Evolutionary conservation across 345 rosid species (phyloP).

Genomic region (Arabidopsis suecica): DNA sequence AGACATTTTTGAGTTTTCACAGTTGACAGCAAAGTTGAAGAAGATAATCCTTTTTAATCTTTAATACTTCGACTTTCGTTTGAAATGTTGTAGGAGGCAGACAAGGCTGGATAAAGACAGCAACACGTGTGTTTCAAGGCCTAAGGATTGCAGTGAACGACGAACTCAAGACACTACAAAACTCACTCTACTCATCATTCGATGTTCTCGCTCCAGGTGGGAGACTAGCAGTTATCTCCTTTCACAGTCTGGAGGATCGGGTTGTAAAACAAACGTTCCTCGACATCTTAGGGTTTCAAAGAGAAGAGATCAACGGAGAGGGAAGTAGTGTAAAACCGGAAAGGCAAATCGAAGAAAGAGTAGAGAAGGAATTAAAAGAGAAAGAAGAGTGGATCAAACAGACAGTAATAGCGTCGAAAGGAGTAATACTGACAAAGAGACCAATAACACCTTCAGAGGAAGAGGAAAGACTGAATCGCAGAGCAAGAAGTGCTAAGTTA

Average conservation of each 20-base stretch:
- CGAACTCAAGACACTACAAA: conserved; percentile 78
- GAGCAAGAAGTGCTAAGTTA: conserved; percentile 89
- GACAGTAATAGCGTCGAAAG: conserved; percentile 61
- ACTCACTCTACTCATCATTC: conserved; percentile 67
- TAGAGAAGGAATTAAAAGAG: conserved; percentile 33
- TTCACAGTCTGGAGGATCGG: conserved; percentile 96
- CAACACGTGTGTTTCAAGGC: conserved; percentile 91
- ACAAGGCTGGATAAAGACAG: conserved; percentile 98
- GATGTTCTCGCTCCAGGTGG: conserved; percentile 90
- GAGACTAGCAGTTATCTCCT: conserved; percentile 88
- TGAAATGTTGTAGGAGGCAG: conserved; percentile 65
- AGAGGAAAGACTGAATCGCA: conserved; percentile 76
- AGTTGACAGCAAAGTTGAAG: not conserved
- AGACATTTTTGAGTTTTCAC: not conserved
- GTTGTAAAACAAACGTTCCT: conserved; percentile 92
- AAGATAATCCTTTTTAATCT: not conserved
- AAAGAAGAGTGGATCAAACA: conserved; percentile 72
- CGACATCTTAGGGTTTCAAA: conserved; percentile 53
- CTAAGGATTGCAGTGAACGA: conserved; percentile 93
- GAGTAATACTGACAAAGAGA: conserved; percentile 82
- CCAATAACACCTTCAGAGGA: conserved; percentile 87
- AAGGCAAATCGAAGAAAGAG: conserved; percentile 30
- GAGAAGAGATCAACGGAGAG: conserved; percentile 38
- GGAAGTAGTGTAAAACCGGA: conserved; percentile 27
- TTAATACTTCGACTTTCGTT: not conserved